These are phyloP conservation scores for Colletotrichum simmondsii DNA, from an alignment of 2,329 filamentous ascomycete genomes.

Conservation along the genomic window DNA sequence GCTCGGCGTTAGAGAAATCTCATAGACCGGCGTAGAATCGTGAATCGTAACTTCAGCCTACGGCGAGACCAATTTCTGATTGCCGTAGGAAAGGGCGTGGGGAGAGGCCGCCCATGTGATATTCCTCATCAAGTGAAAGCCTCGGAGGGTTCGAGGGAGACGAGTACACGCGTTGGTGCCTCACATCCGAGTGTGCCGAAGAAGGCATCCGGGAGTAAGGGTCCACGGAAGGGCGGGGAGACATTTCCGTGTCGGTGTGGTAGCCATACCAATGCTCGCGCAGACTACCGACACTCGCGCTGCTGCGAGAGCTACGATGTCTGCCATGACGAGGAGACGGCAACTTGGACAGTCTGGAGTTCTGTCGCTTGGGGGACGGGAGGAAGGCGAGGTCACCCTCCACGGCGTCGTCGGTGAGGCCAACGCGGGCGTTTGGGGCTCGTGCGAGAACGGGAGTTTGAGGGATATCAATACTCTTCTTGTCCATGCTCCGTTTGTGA, in stretches of 20 bases:
- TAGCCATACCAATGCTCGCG: conserved; percentile 53
- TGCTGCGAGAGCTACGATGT: conserved; percentile 58
- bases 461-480: conserved; percentile 58
- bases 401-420: conserved; percentile 70
- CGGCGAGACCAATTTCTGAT: conserved; percentile 63
- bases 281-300: conserved; percentile 53
- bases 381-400: conserved; percentile 71
- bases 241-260: conserved; percentile 47
- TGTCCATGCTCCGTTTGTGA: conserved; percentile 38
- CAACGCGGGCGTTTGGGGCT: conserved; percentile 71
- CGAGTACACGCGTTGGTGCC: conserved; percentile 55
- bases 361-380: conserved; percentile 61
- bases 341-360: conserved; percentile 64
- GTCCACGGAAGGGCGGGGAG: conserved; percentile 49
- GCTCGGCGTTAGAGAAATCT: background rate
- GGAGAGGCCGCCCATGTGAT: conserved; percentile 56
- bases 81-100: conserved; percentile 59
- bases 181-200: conserved; percentile 35
- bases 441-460: conserved; percentile 64
- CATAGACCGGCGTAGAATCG: background rate
- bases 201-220: conserved; percentile 28
- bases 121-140: conserved; percentile 59
- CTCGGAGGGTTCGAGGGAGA: conserved; percentile 55
- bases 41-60: conserved; percentile 55
- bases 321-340: conserved; percentile 50